Evolutionary conservation across 2,329 filamentous ascomycete species (phyloP).

Genomic region (Penicillium nordicum): DNA sequence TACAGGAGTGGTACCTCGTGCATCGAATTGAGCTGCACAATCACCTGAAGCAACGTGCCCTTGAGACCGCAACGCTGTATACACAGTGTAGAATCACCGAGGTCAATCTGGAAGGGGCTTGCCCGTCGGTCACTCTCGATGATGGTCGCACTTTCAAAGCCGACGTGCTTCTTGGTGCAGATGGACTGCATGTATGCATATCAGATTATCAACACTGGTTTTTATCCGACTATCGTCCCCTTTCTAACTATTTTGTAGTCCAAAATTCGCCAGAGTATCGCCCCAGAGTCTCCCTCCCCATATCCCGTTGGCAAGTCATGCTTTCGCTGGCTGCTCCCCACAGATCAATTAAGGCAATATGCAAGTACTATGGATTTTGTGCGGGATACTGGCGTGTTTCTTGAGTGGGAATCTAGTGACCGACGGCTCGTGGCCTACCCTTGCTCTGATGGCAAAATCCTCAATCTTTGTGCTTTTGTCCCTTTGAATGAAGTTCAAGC

Average conservation of each 20-base stretch:
- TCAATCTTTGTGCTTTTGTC: constrained; percentile 50
- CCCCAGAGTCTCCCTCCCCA: constrained; percentile 15
- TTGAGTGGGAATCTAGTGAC: constrained; percentile 43
- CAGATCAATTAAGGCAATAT: constrained; percentile 11
- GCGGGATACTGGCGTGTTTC: constrained; percentile 34
- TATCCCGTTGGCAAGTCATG: constrained; percentile 25
- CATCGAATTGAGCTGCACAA: constrained; percentile 46
- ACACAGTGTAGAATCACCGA: constrained; percentile 21
- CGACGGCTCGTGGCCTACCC: constrained; percentile 47
- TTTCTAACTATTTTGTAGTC: constrained; percentile 15
- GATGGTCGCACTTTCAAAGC: constrained; percentile 20
- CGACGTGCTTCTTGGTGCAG: constrained; percentile 27
- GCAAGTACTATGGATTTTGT: constrained; percentile 13
- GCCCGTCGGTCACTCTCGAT: constrained; percentile 18
- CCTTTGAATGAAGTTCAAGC: constrained; percentile 37
- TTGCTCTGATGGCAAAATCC: constrained; percentile 42
- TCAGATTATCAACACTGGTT: neutral
- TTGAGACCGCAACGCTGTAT: constrained; percentile 21
- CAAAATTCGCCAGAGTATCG: constrained; percentile 18
- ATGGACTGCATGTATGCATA: constrained; percentile 23
- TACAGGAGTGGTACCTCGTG: constrained; percentile 32
- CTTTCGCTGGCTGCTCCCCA: constrained; percentile 27
- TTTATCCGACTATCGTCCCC: neutral
- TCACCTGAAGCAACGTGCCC: constrained; percentile 33
- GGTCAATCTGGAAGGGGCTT: constrained; percentile 12